Evolutionary conservation across 2,329 filamentous ascomycete species (phyloP), one percentile per base, ranked within the genome.

Genomic region (Microdochium bolleyi): DNA sequence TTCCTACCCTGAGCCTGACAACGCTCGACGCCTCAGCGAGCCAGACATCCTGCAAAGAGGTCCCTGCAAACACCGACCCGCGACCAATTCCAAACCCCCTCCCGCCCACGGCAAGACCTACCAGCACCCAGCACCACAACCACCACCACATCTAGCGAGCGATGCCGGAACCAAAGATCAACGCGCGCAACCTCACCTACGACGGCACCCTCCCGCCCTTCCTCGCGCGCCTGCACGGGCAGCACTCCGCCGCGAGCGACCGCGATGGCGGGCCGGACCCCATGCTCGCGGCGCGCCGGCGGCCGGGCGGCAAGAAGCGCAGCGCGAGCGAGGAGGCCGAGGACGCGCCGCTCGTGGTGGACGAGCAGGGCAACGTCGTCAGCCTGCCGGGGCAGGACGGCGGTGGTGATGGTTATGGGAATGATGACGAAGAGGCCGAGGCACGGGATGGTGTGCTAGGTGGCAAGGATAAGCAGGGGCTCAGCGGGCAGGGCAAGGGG

Each of bases 281-380:
- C 3, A 70, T 80, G 44, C 70, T 81, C 37, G 73, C 77, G 1
- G 72, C 70, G 5, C 73, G 72, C 19, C 70, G 78, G 2, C 71
- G 79, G n/a, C 71, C 75, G 49, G 68, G 62, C 14, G 62, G 57
- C 54, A 79, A 74, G 70, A 79, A 73, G 69, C 77, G 76, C 34
- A 81, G 79, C 16, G 80, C 73, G 54, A 83, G 85, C 59, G 84
- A 85, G 41, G 83, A 90, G 55, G 87, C 86, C 13, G 88, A 92
- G 59, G 88, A 92, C 65, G 85, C 77, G 50, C 89, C 89, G 0
- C 76, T 89, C 0, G 83, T 89, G 51, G 82, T 94, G 3, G 81
- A 92, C 58, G 88, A 90, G 64, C 75, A 79, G 3, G 87, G 83
- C 50, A 86, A 89, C 52, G 77, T 85, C 27, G 78, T 85, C 27